Base-by-base conservation (phyloP, 208 protist genomes). In the Vickermania spadyakhi region DNA sequence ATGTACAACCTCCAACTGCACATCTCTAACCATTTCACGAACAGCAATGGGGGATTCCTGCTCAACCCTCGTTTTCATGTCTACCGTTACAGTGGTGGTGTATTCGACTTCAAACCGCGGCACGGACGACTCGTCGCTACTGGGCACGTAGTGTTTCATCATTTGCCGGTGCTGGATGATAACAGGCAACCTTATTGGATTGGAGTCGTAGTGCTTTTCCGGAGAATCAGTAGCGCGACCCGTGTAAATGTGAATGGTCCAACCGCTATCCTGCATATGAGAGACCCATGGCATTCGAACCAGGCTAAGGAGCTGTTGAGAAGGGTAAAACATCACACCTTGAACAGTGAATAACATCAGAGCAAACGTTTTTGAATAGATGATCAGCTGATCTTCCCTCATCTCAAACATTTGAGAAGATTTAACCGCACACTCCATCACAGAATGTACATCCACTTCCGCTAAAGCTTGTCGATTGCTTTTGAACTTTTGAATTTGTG, bases 271-370 rank as follows among this genome's bases (percentile, higher is more conserved):
- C 58, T 79, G 73, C 72, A 84, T 77, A 54, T 84, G 76, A 5
- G 73, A 70, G 22, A 75, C 57, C 82, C 86, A 93, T 14, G 76
- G 70, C 55, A 53, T 23, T 21, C 36, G 28, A 21, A 55, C 56
- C 27, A 13, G 18, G 0, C 52, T 28, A 0, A 3, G 28, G 7
- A 79, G 49, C 5, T 66, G 73, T 58, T 86, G 80, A 26, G 73
- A 57, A 3, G 80, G 72, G 58, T 76, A 84, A 59, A 90, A 86
- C 55, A 86, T 77, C 14, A 81, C 66, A 2, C 71, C 68, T 28
- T 93, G 82, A 21, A 84, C 79, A 55, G 79, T 70, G 63, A 81
- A 86, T 56, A 86, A 73, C 82, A 93, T 84, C 27, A 86, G 31
- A 31, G 77, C 73, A 42, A 89, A 82, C 22, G 86, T 79, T 25